Conservation (phyloP, 2,329 filamentous ascomycete species). For the Aspergillus pseudonomiae region DNA sequence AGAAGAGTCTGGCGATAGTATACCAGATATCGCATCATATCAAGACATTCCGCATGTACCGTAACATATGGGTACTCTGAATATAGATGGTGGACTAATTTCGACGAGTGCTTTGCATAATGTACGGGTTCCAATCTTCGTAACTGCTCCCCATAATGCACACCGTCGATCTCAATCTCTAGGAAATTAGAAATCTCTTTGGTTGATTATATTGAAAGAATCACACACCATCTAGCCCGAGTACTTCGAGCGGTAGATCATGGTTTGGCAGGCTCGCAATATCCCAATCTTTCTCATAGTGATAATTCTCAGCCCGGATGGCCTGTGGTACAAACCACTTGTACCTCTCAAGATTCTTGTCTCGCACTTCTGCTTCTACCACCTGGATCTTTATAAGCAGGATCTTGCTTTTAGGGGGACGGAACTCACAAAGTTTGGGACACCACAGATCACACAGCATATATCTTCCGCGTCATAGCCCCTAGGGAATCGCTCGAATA, state of each 20-base stretch:
- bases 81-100: neutral
- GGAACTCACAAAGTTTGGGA: neutral
- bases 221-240: neutral
- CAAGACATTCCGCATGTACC: neutral
- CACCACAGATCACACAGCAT: neutral
- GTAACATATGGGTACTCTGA: neutral
- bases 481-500: neutral
- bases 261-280: neutral
- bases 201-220: neutral
- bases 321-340: conserved; percentile 1
- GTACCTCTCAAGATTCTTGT: neutral
- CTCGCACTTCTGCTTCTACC: neutral
- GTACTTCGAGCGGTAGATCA: neutral
- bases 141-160: neutral
- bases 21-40: neutral
- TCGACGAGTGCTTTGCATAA: neutral
- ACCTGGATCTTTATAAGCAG: neutral
- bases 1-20: neutral
- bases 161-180: neutral
- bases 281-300: neutral
- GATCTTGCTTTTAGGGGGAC: neutral
- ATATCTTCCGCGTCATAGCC: neutral
- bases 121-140: neutral
- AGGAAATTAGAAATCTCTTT: neutral
- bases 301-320: neutral